A percentile compares a stretch with the other conserved stretches of the same genome.
Evolutionary conservation across 1,284 basidiomycete genomes (phyloP).

Genomic region (Cystobasidium slooffiae): DNA sequence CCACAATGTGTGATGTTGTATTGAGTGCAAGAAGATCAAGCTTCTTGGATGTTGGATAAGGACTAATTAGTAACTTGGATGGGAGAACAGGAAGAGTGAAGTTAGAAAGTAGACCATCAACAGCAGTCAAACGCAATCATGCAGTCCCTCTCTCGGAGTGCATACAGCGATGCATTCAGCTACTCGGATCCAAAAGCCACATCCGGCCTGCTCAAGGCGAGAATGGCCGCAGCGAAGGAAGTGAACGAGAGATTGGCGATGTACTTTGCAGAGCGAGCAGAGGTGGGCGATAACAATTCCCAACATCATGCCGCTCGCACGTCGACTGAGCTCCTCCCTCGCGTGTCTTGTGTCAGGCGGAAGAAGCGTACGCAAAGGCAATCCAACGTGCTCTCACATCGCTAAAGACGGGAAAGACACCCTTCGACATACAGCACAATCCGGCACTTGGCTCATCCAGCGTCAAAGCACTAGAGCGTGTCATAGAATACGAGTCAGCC

Average conservation of each 20-base stretch:
- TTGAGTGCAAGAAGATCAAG: no score
- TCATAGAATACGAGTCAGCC: slow-evolving; percentile 27
- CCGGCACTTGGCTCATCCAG: slow-evolving; percentile 27
- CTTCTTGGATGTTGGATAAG: no score
- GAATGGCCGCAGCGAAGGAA: slow-evolving; percentile 27
- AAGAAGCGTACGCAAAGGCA: slow-evolving; percentile 39
- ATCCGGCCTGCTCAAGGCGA: slow-evolving; percentile 18
- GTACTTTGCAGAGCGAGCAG: slow-evolving; percentile 36
- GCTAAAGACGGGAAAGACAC: slow-evolving; percentile 24
- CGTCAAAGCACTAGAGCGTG: slow-evolving; percentile 26
- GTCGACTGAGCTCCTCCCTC: not conserved
- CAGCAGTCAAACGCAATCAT: slow-evolving; percentile 8
- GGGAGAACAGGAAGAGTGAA: not conserved
- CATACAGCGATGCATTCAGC: slow-evolving; percentile 39
- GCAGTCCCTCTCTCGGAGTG: slow-evolving; percentile 33
- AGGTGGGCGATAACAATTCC: not conserved
- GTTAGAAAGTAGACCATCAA: no score
- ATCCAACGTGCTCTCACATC: slow-evolving; percentile 23
- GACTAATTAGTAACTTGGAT: no score
- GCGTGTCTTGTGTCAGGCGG: slow-evolving; percentile 11
- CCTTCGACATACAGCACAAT: slow-evolving; percentile 23
- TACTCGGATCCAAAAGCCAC: slow-evolving; percentile 22
- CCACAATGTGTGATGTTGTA: no score
- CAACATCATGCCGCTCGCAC: not conserved
- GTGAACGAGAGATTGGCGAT: slow-evolving; percentile 37